These are phyloP conservation scores for Arthromyces matolae DNA, from an alignment of 768 basidiomycete genomes.

Conservation along the genomic window DNA sequence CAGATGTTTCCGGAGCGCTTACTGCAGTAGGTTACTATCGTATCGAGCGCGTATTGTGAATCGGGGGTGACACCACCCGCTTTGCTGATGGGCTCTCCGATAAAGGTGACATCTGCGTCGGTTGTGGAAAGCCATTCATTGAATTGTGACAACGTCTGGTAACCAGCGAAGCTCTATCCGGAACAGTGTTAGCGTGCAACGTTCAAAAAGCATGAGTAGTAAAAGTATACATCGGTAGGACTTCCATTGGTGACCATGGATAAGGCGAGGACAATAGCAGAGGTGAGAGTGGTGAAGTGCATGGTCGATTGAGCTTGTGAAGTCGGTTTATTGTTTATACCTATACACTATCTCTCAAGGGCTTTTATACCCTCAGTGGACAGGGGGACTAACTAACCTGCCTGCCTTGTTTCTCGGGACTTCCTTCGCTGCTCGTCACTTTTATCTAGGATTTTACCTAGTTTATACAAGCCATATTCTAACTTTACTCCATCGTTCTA, in stretches of 20 bases:
- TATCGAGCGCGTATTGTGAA: slow-evolving; percentile 15
- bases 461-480: no score
- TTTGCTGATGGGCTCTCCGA: slow-evolving; percentile 18
- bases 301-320: not conserved
- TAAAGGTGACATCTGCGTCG: no score
- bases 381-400: no score
- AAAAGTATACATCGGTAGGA: not conserved
- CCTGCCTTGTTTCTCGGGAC: no score
- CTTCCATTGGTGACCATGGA: not conserved
- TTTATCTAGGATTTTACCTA: no score
- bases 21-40: slow-evolving; percentile 28
- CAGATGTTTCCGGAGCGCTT: slow-evolving; percentile 9
- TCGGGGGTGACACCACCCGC: slow-evolving; percentile 11
- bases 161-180: not conserved
- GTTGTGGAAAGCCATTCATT: slow-evolving; percentile 6
- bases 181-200: no score
- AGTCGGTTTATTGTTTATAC: no score
- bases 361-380: no score
- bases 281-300: no score
- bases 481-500: no score
- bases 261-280: not conserved
- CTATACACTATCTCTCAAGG: no score
- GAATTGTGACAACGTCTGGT: not conserved
- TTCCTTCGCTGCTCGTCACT: no score
- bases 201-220: not conserved